Base-by-base conservation (phyloP, 345 rosid genomes). In the Odontarrhena argentea region DNA sequence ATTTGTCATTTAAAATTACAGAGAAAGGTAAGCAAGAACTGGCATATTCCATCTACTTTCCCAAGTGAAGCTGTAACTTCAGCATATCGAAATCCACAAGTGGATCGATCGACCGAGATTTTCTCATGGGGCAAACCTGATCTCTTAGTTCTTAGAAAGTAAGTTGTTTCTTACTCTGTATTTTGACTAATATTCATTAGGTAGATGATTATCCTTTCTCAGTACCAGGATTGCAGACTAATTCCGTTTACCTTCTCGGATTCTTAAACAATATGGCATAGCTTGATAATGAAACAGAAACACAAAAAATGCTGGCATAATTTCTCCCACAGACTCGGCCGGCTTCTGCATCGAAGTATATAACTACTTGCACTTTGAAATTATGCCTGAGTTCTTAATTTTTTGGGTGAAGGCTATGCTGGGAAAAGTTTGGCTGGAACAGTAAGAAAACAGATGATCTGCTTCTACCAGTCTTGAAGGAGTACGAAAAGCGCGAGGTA, bases 1-100 rank as follows among this genome's bases (percentile, higher is more conserved):
- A 72, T 25, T 67, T 25, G 22, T 36, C 1, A 36, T 62, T 40
- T 65, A n/a, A 45, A 68, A 54, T 61, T 65, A 22, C 75, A 93
- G 98, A 88, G 98, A 79, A 93, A 93, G 65, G 95, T 90, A 74
- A 93, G 98, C 89, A 93, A 93, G 81, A 93, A 93, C 75, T 93
- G 99, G 99, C 90, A 93, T 69, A 75, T 93, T 75, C 96, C 99
- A 55, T 58, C 82, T 36, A 81, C 88, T 64, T 93, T 93, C 72
- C 99, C 99, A 32, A 93, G 97, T 73, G 97, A 85, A 72, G 85
- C 79, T 1, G 97, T 93, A 74, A 79, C 77, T 67, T 80, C 88
- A 64, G 99, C 96, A 34, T 93, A 93, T 79, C 49, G 65, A 60
- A 71, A 67, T 73, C 98, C 97, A 18, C 99, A 88, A 91, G 95